Evolutionary conservation across 1,139 yeast species (phyloP), one percentile per base, ranked within the genome.

Genomic region (Ogataea hybrid): DNA sequence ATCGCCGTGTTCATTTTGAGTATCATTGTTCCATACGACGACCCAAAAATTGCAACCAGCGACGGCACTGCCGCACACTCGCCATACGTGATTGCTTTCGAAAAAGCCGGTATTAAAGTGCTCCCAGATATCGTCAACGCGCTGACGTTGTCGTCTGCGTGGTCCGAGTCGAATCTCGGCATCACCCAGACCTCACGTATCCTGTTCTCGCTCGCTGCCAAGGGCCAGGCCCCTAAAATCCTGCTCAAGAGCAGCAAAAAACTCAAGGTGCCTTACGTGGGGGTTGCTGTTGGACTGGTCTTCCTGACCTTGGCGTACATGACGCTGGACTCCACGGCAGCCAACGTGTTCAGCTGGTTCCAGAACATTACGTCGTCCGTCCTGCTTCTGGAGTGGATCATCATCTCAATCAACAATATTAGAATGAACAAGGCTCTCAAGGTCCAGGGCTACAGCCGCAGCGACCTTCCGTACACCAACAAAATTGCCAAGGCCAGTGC

Each of bases 11-110:
- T 75, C 30, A 63, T 71, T 35, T 64, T 76, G 42, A 68, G 75
- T 29, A 64, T 75, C 49, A 68, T 75, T 47, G 74, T 76, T 29
- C 66, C 79, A 6, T 67, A 63, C 34, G 67, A 67, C 41, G 75
- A 75, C 52, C 59, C 64, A 6, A 39, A 47, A 1, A 63, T 77
- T 51, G 65, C 69, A 3, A 55, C 61, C 27, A 60, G 67, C 20
- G 61, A 68, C 25, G 75, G 78, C 33, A 42, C 32, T 16, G 78
- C 79, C 5, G 63, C 70, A 7, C 68, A 75, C 2, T 75, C 81
- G 5, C 81, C 82, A 5, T 76, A 72, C 51, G 81, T 76, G 28
- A 68, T 76, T 53, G 81, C 79, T 18, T 69, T 76, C 35, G 63
- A 68, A 42, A 64, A 67, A 37, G 78, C 79, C 2, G 75, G 75